phyloP scores from a whole-genome alignment of 1,284 basidiomycete species.

The Meripilus lineatus region DNA sequence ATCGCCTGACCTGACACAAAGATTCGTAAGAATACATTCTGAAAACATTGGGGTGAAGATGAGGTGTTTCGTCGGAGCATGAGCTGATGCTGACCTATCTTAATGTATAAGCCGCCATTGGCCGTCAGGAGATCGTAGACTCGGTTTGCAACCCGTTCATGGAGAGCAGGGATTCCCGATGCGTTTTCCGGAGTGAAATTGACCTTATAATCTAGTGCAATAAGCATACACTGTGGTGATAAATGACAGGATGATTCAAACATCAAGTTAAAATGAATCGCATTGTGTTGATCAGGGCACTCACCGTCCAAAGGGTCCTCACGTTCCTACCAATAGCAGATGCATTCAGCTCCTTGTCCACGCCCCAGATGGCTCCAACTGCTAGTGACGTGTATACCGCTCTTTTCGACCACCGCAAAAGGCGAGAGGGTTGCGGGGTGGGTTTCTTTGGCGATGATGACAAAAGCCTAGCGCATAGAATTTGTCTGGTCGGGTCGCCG shows the following conservation, averaged over 20 bases:
- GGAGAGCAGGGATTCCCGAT: constrained; percentile 71
- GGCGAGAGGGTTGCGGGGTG: too few relatives aligned
- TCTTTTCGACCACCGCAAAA: constrained; percentile 22
- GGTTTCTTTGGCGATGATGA: background rate
- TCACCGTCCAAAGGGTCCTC: constrained; percentile 62
- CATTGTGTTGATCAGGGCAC: too few relatives aligned
- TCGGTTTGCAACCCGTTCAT: constrained; percentile 77
- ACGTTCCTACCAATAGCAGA: constrained; percentile 61
- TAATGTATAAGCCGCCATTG: constrained; percentile 88
- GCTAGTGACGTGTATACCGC: constrained; percentile 34
- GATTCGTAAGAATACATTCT: background rate
- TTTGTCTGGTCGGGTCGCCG: background rate
- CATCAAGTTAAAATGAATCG: background rate
- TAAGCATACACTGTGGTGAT: constrained; percentile 49
- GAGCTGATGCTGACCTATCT: constrained; percentile 57
- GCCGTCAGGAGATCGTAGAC: constrained; percentile 70
- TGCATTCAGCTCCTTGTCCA: constrained; percentile 62
- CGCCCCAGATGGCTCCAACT: constrained; percentile 41
- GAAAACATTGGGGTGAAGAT: background rate
- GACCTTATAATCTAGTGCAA: constrained; percentile 77
- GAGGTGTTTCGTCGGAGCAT: constrained; percentile 1
- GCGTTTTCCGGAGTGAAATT: constrained; percentile 71
- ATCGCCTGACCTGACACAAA: constrained; percentile 67
- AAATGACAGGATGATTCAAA: background rate
- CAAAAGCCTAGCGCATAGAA: background rate